A percentile compares a stretch with the other conserved stretches of the same genome.
Conservation (phyloP, 176 grass and related monocot genomes). For the Aegilops umbellulata region DNA sequence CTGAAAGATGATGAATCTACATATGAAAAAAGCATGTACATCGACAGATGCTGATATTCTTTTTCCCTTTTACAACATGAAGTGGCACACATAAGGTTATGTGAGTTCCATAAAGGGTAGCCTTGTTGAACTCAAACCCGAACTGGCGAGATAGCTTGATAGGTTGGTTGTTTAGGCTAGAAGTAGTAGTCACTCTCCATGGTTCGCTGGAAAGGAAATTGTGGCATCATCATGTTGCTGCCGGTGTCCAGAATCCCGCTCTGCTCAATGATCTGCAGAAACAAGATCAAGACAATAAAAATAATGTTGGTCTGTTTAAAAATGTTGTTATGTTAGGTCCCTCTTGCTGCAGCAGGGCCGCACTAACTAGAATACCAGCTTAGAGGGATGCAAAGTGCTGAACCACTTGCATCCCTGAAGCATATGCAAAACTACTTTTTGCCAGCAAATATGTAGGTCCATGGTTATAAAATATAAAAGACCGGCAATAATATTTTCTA, state of each 20-base stretch:
- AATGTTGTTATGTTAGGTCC: too few species aligned
- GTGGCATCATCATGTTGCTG: conserved; percentile 22
- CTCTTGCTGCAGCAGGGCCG: too few species aligned
- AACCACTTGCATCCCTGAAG: too few species aligned
- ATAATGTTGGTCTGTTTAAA: neutral
- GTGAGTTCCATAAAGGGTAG: neutral
- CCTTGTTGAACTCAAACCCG: neutral
- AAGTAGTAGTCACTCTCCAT: conserved; percentile 25
- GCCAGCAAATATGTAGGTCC: too few species aligned
- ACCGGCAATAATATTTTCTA: too few species aligned
- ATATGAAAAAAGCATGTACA: neutral
- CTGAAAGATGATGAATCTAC: conserved; percentile 16
- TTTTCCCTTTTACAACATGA: neutral
- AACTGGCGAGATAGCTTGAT: conserved; percentile 7
- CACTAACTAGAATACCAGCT: too few species aligned
- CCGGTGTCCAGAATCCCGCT: conserved; percentile 30
- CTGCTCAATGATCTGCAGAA: conserved; percentile 47
- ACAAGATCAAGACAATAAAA: conserved; percentile 14
- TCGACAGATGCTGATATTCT: neutral
- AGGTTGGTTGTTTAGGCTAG: conserved; percentile 4
- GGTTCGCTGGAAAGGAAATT: conserved; percentile 32
- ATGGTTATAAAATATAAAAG: too few species aligned
- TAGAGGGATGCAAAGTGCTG: too few species aligned
- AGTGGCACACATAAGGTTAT: neutral
- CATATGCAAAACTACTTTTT: too few species aligned